These are phyloP conservation scores for Dendrobium chrysotoxum DNA, from an alignment of 106 monocot species.

Conservation along the genomic window DNA sequence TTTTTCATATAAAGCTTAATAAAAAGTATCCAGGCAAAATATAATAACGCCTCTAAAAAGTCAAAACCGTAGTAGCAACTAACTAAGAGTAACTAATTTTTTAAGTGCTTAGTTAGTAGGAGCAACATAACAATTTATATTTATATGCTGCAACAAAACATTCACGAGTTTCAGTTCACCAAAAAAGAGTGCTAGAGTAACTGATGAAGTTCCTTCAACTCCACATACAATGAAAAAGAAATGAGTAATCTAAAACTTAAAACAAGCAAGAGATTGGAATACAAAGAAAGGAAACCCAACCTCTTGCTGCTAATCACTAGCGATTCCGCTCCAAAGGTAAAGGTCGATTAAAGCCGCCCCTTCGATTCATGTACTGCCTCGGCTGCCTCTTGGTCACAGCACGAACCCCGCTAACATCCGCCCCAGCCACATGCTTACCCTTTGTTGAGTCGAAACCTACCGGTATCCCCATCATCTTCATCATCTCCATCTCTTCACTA, in stretches of 20 bases:
- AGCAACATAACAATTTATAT: not conserved
- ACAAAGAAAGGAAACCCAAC: conserved; percentile 16
- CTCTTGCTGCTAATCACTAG: conserved; percentile 13
- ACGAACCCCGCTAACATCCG: conserved; percentile 70
- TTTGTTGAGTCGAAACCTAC: conserved; percentile 90
- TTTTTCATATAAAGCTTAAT: not conserved
- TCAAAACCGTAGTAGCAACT: not conserved
- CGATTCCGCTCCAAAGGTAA: conserved; percentile 75
- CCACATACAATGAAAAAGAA: not conserved
- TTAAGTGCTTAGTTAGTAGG: not conserved
- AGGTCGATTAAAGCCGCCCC: conserved; percentile 95
- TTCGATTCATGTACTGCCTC: conserved; percentile 97
- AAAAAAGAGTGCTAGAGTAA: not conserved
- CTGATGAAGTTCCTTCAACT: not conserved
- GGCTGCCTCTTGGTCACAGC: conserved; percentile 89
- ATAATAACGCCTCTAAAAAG: not conserved
- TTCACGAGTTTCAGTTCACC: not conserved
- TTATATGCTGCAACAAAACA: not conserved
- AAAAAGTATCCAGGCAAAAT: not conserved
- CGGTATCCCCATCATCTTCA: conserved; percentile 93
- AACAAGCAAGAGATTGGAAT: not conserved
- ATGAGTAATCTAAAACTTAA: not conserved
- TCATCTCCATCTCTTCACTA: conserved; percentile 83
- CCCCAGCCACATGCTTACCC: conserved; percentile 79
- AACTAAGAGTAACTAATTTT: not conserved